A percentile compares a stretch with the other conserved stretches of the same genome.
phyloP scores from a whole-genome alignment of 441 rosid species.

The Corymbia calophylla region DNA sequence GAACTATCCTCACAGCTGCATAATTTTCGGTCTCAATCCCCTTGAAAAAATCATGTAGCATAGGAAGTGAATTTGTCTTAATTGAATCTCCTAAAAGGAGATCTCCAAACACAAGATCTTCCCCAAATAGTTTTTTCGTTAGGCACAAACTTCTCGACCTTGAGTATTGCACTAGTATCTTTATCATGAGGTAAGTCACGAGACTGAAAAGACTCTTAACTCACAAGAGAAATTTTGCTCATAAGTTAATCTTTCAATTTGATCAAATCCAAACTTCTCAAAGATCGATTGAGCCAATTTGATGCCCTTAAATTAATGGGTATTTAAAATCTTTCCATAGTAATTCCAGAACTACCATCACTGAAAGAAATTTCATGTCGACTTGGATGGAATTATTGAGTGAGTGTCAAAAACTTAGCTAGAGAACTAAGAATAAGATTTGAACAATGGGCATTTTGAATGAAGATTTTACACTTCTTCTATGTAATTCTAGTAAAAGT shows the following conservation, averaged over 20 bases:
- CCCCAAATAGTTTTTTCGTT: neutral
- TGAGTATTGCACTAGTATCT: neutral
- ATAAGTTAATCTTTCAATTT: neutral
- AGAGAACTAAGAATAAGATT: too few relatives aligned
- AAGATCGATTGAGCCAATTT: neutral
- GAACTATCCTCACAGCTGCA: neutral
- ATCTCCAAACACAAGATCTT: neutral
- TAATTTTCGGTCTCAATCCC: neutral
- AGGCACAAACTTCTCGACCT: neutral
- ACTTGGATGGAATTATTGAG: too few relatives aligned
- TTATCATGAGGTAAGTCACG: neutral
- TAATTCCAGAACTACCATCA: neutral
- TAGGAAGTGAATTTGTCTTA: neutral
- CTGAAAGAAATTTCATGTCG: neutral
- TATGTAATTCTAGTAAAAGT: too few relatives aligned
- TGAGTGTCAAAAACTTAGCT: too few relatives aligned
- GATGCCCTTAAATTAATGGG: neutral
- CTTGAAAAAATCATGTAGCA: neutral
- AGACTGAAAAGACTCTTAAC: neutral
- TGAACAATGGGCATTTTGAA: too few relatives aligned
- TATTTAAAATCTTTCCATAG: neutral
- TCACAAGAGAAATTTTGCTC: neutral
- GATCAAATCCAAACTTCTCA: neutral
- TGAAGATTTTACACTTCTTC: too few relatives aligned
- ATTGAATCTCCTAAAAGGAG: neutral